Conservation (phyloP, 2,329 filamentous ascomycete genomes). For the Gyromitra esculenta region DNA sequence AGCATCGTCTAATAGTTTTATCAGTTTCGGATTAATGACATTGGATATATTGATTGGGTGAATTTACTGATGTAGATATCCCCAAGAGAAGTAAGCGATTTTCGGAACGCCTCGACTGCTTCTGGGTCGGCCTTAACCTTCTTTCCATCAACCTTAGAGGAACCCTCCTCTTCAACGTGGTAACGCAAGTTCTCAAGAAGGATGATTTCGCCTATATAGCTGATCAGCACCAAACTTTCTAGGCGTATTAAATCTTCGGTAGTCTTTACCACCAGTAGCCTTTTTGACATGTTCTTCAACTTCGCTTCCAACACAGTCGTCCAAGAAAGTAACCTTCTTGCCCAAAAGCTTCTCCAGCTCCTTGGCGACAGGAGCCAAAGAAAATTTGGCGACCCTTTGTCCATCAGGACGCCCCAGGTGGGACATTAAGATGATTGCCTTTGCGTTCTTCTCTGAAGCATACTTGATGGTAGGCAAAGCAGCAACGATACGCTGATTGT, state of each 20-base stretch:
- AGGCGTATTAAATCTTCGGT: not conserved
- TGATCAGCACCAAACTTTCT: slow-evolving; percentile 16
- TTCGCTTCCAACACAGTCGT: slow-evolving; percentile 88
- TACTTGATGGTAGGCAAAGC: slow-evolving; percentile 96
- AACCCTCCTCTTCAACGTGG: slow-evolving; percentile 98
- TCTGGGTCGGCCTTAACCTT: slow-evolving; percentile 98
- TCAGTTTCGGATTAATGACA: not conserved
- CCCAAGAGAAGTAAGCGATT: slow-evolving; percentile 90
- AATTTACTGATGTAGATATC: slow-evolving; percentile 93
- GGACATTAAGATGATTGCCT: slow-evolving; percentile 96
- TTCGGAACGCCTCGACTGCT: slow-evolving; percentile 91
- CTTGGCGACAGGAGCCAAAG: slow-evolving; percentile 86
- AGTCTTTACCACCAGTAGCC: slow-evolving; percentile 69
- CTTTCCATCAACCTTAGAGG: slow-evolving; percentile 91
- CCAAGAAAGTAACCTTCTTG: slow-evolving; percentile 84
- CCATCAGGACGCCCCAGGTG: slow-evolving; percentile 96
- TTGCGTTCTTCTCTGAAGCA: slow-evolving; percentile 87
- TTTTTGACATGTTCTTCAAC: slow-evolving; percentile 89
- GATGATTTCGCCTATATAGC: slow-evolving; percentile 72
- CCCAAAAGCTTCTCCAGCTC: slow-evolving; percentile 91
- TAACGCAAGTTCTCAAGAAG: slow-evolving; percentile 98
- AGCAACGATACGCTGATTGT: slow-evolving; percentile 97
- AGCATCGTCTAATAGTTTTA: slow-evolving; percentile 76
- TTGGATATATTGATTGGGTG: not conserved
- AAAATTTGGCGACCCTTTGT: slow-evolving; percentile 90